Evolutionary conservation across 192 early-diverging fungal genomes (phyloP), one percentile per base, ranked within the genome.

Genomic region (Spizellomyces sp.): DNA sequence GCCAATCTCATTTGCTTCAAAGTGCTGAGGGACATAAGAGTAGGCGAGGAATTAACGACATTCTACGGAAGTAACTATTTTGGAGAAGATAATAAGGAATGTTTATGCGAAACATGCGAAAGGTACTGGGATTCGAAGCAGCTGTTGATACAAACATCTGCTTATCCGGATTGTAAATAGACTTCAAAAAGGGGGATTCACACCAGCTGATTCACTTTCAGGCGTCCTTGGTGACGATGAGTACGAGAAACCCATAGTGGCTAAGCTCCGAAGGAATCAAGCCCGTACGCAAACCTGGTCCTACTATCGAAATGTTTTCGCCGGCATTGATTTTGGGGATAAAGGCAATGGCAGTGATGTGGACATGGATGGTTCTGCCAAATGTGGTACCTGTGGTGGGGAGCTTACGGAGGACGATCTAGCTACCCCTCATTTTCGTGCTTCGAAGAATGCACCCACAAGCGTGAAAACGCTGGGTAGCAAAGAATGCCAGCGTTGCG

Each of bases 31-130:
- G 80, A 83, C 12, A 89, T 91, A 45, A 78, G 84, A 14, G 78
- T 83, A 14, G 91, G 91, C n/a, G 84, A 90, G 58, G 91, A 93
- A 58, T 80, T 93, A 45, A 90, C 88, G 9, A 85, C 84, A 14
- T 81, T 82, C 66, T 93, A 93, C 69, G 86, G 87, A 19, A 71
- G 66, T 43, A 70, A 84, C 62, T 93, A 93, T 58, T 93, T 93
- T 79, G 90, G 88, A 44, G 76, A 79, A 4, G 71, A 77, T 47
- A 93, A 93, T 73, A 66, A 75, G 47, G 89, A 89, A 59, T 93
- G 91, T 55, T 77, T 91, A 52, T 93, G 91, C 67, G 88, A 77
- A 6, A 90, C 89, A 1, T 93, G 91, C 61, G 91, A 91, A 75
- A 80, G 79, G 78, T 87, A 81, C n/a, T 58, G 22, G 15, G 44